phyloP scores from a whole-genome alignment of 306 rosid species.

The Pterocarpus macrocarpus region DNA sequence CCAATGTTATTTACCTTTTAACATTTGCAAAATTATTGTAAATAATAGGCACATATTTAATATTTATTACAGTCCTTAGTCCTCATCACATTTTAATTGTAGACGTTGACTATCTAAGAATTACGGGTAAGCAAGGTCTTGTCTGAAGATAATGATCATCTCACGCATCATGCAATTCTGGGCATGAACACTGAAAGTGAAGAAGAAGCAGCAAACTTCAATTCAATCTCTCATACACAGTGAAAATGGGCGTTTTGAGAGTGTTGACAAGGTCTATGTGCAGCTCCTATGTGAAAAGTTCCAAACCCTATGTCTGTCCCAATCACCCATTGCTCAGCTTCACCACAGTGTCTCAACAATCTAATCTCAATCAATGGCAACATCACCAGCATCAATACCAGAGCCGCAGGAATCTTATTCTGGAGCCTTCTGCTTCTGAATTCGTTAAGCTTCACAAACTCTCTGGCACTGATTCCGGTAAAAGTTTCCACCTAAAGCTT shows the following conservation, averaged over 20 bases:
- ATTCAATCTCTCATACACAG: not conserved
- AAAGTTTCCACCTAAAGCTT: not conserved
- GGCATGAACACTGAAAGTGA: not conserved
- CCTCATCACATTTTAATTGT: no score
- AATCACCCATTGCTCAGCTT: constrained; percentile 33
- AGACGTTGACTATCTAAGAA: no score
- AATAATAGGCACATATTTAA: no score
- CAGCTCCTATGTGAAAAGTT: constrained; percentile 34
- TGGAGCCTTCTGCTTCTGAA: constrained; percentile 62
- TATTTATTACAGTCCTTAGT: no score
- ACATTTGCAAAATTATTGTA: no score
- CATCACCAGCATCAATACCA: constrained; percentile 40
- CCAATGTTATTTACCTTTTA: no score
- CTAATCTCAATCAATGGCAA: constrained; percentile 51
- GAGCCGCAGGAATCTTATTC: constrained; percentile 66
- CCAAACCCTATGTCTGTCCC: constrained; percentile 41
- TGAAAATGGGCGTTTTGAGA: constrained; percentile 54
- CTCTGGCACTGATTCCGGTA: constrained; percentile 75
- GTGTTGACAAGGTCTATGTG: constrained; percentile 47
- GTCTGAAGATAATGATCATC: no score
- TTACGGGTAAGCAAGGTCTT: no score
- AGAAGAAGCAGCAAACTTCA: not conserved
- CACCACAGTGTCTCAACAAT: constrained; percentile 39
- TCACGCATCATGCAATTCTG: no score
- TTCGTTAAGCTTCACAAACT: constrained; percentile 70